phyloP scores from a whole-genome alignment of 1,139 yeast species.

The Geotrichum klebahnii region DNA sequence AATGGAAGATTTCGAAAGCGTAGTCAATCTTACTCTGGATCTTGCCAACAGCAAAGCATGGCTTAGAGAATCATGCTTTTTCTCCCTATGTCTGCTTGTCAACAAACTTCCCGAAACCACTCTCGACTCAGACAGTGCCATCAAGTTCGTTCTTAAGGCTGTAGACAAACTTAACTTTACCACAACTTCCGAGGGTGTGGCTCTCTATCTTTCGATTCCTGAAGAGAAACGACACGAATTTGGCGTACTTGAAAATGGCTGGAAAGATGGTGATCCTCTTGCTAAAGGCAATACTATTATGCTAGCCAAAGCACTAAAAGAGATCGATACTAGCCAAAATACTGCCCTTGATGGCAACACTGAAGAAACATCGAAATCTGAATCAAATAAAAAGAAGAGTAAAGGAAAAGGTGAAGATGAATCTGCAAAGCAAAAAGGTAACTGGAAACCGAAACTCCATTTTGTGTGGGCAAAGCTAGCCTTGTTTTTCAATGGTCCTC shows the following conservation, averaged over 20 bases:
- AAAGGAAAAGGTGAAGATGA: slow-evolving; percentile 23
- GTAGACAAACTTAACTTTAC: slow-evolving; percentile 55
- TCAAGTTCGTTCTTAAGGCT: slow-evolving; percentile 40
- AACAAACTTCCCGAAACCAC: slow-evolving; percentile 32
- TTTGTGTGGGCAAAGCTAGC: slow-evolving; percentile 74
- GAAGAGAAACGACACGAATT: slow-evolving; percentile 38
- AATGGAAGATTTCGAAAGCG: slow-evolving; percentile 37
- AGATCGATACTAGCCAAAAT: slow-evolving; percentile 43
- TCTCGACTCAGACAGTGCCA: slow-evolving; percentile 33
- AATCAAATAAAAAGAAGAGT: slow-evolving; percentile 24
- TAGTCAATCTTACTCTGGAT: slow-evolving; percentile 50
- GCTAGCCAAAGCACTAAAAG: slow-evolving; percentile 65
- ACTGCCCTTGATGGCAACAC: slow-evolving; percentile 36
- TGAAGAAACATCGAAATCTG: slow-evolving; percentile 27
- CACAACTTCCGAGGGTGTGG: slow-evolving; percentile 74
- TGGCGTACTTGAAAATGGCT: slow-evolving; percentile 39
- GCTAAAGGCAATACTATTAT: slow-evolving; percentile 58
- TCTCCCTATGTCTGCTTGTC: slow-evolving; percentile 59
- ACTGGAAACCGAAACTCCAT: slow-evolving; percentile 76
- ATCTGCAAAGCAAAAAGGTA: slow-evolving; percentile 50
- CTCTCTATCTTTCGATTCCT: slow-evolving; percentile 58
- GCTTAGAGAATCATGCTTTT: slow-evolving; percentile 79
- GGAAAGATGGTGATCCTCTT: slow-evolving; percentile 76
- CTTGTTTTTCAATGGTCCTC: slow-evolving; percentile 22
- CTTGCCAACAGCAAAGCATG: slow-evolving; percentile 68